Conservation (phyloP, 805 yeast genomes). For the Candida maris region DNA sequence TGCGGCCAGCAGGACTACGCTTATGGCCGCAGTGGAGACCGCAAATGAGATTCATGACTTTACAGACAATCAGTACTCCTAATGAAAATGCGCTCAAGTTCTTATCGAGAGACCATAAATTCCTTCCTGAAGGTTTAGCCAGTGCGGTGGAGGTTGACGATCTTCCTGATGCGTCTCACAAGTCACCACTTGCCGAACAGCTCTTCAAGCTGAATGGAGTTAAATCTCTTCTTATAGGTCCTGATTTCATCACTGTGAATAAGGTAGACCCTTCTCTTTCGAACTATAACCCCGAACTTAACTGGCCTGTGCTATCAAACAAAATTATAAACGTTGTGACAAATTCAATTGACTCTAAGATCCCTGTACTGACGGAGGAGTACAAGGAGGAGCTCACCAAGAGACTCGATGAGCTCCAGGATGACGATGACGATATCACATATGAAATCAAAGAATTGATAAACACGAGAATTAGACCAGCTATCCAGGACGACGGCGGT, state of each 20-base stretch:
- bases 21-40: too few relatives aligned
- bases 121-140: slow-evolving; percentile 39
- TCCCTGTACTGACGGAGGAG: slow-evolving; percentile 23
- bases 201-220: slow-evolving; percentile 61
- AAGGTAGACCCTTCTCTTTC: slow-evolving; percentile 38
- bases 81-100: slow-evolving; percentile 74
- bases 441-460: slow-evolving; percentile 66
- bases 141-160: slow-evolving; percentile 52
- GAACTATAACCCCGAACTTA: slow-evolving; percentile 29
- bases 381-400: slow-evolving; percentile 21
- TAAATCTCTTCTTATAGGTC: slow-evolving; percentile 69
- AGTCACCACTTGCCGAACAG: slow-evolving; percentile 61
- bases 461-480: slow-evolving; percentile 68
- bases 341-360: slow-evolving; percentile 24
- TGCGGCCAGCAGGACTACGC: too few relatives aligned
- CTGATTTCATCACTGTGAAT: slow-evolving; percentile 68
- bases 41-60: slow-evolving; percentile 14
- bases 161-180: slow-evolving; percentile 48
- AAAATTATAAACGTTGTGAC: slow-evolving; percentile 24
- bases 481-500: slow-evolving; percentile 74
- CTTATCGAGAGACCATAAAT: slow-evolving; percentile 43
- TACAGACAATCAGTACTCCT: slow-evolving; percentile 59
- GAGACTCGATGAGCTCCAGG: slow-evolving; percentile 34
- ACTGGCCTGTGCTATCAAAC: slow-evolving; percentile 29
- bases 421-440: slow-evolving; percentile 64